Evolutionary conservation across 441 rosid genomes (phyloP).

Genomic region (Adansonia grandidieri): DNA sequence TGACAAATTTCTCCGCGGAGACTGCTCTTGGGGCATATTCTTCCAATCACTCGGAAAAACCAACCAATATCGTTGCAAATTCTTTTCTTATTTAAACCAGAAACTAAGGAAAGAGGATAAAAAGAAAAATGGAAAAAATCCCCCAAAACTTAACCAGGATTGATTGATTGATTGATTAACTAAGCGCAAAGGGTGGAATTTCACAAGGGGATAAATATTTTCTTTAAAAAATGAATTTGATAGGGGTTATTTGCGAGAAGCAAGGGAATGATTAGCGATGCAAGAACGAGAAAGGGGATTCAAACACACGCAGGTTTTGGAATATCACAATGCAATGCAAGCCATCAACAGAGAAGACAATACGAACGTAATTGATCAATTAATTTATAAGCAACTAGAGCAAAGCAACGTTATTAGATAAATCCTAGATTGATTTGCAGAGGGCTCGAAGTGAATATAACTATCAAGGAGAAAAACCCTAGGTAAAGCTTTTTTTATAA

Average conservation of each 20-base stretch:
- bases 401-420: no score
- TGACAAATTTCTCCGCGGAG: conserved; percentile 55
- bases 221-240: neutral
- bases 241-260: conserved; percentile 41
- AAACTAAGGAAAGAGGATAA: neutral
- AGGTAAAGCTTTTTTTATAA: no score
- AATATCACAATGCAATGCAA: conserved; percentile 33
- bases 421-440: no score
- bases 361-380: conserved; percentile 50
- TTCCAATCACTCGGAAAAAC: conserved; percentile 10
- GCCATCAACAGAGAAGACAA: conserved; percentile 43
- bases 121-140: no score
- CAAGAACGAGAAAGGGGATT: conserved; percentile 87
- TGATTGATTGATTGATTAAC: neutral
- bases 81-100: neutral
- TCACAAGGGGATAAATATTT: no score
- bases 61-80: conserved; percentile 3
- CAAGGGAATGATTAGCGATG: conserved; percentile 68
- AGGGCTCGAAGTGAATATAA: no score
- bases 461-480: no score
- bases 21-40: conserved; percentile 51
- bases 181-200: conserved; percentile 13
- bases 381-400: no score
- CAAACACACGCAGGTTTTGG: conserved; percentile 70
- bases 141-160: neutral